Evolutionary conservation across 352 stramenopile species (phyloP).

Genomic region (Thalassiosira hispida): DNA sequence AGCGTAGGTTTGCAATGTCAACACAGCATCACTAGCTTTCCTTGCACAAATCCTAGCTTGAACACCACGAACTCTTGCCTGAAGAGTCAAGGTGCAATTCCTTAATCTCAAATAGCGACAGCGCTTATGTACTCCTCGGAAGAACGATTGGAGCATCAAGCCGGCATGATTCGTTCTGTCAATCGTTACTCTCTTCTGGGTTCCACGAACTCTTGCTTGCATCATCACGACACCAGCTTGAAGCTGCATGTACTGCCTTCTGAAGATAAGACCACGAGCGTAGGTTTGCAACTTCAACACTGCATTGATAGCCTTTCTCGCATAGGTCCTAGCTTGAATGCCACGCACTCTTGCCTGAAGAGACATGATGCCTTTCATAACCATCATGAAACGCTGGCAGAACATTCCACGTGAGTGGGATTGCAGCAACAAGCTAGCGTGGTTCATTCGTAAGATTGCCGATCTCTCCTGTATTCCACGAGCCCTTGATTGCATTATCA

Average conservation of each 20-base stretch:
- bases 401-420: background rate
- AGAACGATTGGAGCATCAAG: conserved; percentile 5
- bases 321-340: background rate
- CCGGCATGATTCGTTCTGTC: background rate
- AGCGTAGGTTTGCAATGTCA: background rate
- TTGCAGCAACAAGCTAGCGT: background rate
- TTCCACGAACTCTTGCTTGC: conserved; percentile 4
- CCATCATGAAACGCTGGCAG: background rate
- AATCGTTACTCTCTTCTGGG: background rate
- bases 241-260: background rate
- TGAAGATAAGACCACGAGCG: background rate
- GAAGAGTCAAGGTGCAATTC: background rate
- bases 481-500: no score
- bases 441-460: background rate
- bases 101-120: conserved; percentile 9
- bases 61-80: conserved; percentile 21
- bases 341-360: background rate
- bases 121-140: conserved; percentile 13
- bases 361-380: background rate
- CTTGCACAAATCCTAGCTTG: background rate
- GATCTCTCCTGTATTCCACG: background rate
- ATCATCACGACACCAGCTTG: background rate
- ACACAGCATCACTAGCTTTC: background rate
- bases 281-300: background rate
- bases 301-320: background rate